Evolutionary conservation across 257 asterid species (phyloP).

Genomic region (Primulina eburnea): DNA sequence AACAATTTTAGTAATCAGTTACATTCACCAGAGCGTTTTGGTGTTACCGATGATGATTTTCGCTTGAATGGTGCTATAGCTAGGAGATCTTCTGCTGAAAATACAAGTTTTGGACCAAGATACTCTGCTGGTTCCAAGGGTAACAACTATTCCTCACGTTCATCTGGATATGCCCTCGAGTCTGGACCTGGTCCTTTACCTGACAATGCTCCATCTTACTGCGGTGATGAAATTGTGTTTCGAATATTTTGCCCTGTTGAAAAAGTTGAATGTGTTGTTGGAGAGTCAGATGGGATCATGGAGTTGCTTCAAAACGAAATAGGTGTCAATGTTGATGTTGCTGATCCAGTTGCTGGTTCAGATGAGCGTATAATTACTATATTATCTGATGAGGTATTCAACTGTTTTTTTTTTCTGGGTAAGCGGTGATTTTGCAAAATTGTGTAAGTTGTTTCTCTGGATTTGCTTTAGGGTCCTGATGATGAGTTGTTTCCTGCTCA

Average conservation of each 20-base stretch:
- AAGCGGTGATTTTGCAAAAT: slow-evolving; percentile 3
- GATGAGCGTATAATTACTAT: slow-evolving; percentile 67
- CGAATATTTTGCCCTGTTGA: slow-evolving; percentile 84
- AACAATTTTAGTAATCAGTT: slow-evolving; percentile 51
- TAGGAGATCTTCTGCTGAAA: slow-evolving; percentile 56
- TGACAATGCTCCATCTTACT: slow-evolving; percentile 47
- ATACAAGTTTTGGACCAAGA: slow-evolving; percentile 55
- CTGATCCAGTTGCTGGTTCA: slow-evolving; percentile 57
- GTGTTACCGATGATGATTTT: slow-evolving; percentile 58
- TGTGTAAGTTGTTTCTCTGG: slow-evolving; percentile 30
- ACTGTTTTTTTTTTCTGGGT: neutral
- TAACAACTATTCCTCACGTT: slow-evolving; percentile 54
- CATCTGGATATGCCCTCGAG: slow-evolving; percentile 53
- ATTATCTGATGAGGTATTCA: slow-evolving; percentile 78
- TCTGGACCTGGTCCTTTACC: slow-evolving; percentile 41
- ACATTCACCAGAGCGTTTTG: slow-evolving; percentile 62
- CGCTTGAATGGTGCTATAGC: slow-evolving; percentile 33
- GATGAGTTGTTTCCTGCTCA: slow-evolving; percentile 97
- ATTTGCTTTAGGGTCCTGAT: slow-evolving; percentile 71
- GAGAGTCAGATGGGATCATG: slow-evolving; percentile 73
- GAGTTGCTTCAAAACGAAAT: slow-evolving; percentile 80
- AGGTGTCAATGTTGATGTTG: slow-evolving; percentile 67
- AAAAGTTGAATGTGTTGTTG: slow-evolving; percentile 64
- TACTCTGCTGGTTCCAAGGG: slow-evolving; percentile 53
- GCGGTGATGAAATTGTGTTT: slow-evolving; percentile 68